Conservation (phyloP, 2,329 filamentous ascomycete species). For the Alternaria triticina region DNA sequence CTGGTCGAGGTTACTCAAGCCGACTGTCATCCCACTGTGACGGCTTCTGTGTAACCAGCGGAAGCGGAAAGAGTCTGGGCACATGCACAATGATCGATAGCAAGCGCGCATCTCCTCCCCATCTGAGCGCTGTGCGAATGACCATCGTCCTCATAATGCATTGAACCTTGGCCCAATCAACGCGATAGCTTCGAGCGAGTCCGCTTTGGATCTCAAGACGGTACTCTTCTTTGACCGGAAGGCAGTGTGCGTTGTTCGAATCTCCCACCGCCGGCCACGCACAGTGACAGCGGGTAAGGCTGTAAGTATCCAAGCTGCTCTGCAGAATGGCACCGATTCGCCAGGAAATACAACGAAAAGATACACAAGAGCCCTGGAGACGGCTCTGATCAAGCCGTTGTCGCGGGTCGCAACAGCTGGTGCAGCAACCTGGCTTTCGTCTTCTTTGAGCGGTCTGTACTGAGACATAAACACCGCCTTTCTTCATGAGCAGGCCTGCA, state of each 20-base stretch:
- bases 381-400: conserved; percentile 7
- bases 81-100: conserved; percentile 4
- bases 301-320: conserved; percentile 13
- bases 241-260: conserved; percentile 35
- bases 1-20: conserved; percentile 12
- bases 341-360: conserved; percentile 7
- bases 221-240: conserved; percentile 21
- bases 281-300: conserved; percentile 25
- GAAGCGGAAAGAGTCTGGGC: conserved; percentile 23
- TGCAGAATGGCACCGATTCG: conserved; percentile 14
- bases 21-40: conserved; percentile 19
- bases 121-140: conserved; percentile 18
- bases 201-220: conserved; percentile 5
- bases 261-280: conserved; percentile 36
- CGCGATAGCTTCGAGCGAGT: not conserved
- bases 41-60: conserved; percentile 33
- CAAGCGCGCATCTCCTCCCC: conserved; percentile 12
- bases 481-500: conserved; percentile 7
- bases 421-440: conserved; percentile 28
- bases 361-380: conserved; percentile 24
- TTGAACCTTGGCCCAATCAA: conserved; percentile 12
- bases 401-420: conserved; percentile 24
- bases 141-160: conserved; percentile 17
- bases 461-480: conserved; percentile 38
- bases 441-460: conserved; percentile 33